A percentile compares a stretch with the other conserved stretches of the same genome.
Conservation (phyloP, 345 rosid species). For the Brassica cretica region DNA sequence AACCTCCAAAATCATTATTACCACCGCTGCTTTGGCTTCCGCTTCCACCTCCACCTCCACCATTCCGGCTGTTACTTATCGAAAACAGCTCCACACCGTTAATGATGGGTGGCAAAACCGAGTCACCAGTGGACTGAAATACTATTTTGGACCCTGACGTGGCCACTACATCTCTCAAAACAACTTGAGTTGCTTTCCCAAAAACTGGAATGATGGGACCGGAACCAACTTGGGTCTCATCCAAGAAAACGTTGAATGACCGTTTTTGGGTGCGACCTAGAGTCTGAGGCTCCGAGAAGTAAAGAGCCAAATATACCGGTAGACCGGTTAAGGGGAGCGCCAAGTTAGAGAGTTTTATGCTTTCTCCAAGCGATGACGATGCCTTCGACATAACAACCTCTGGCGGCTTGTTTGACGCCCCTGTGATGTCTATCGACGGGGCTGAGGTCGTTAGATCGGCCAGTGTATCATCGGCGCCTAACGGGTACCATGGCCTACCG, state of each 20-base stretch:
- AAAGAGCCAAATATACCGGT: constrained; percentile 20
- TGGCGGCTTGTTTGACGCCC: constrained; percentile 27
- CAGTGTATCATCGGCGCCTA: background rate
- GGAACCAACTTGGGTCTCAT: constrained; percentile 8
- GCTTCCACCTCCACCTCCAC: background rate
- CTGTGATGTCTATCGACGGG: constrained; percentile 22
- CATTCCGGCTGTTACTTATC: constrained; percentile 23
- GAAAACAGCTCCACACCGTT: constrained; percentile 33
- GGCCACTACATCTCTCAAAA: constrained; percentile 27
- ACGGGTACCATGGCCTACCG: constrained; percentile 22
- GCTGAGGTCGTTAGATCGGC: constrained; percentile 27
- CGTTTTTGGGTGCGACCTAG: constrained; percentile 24
- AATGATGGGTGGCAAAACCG: constrained; percentile 19
- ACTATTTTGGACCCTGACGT: constrained; percentile 3
- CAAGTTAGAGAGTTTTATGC: background rate
- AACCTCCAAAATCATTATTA: constrained; percentile 7
- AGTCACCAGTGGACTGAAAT: constrained; percentile 26
- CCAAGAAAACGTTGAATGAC: constrained; percentile 33
- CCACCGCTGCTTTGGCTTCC: background rate
- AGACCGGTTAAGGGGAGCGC: background rate
- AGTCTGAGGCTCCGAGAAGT: constrained; percentile 30
- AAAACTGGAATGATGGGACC: constrained; percentile 23
- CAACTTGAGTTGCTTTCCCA: constrained; percentile 29
- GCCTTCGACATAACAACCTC: constrained; percentile 36
- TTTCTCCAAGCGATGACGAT: background rate